These are phyloP conservation scores for Aspergillus sp. DNA, from an alignment of 2,329 filamentous ascomycete genomes.

Conservation along the genomic window DNA sequence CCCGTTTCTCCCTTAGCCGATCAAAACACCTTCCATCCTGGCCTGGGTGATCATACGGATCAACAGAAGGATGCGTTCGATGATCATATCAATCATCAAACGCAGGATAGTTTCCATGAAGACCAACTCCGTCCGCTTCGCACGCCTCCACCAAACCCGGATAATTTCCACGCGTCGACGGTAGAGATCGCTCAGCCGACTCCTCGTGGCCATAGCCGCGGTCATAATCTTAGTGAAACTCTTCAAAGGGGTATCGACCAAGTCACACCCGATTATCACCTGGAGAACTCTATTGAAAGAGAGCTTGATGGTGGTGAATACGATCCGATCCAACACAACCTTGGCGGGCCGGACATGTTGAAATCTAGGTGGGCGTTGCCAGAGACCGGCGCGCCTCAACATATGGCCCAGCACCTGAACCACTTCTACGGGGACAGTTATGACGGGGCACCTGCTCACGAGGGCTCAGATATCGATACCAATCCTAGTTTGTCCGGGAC, in stretches of 20 bases:
- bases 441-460: slow-evolving; percentile 40
- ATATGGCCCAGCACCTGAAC: slow-evolving; percentile 29
- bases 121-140: slow-evolving; percentile 27
- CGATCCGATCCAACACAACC: slow-evolving; percentile 28
- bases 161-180: slow-evolving; percentile 44
- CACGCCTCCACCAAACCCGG: slow-evolving; percentile 32
- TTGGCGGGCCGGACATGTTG: slow-evolving; percentile 30
- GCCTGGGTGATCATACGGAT: slow-evolving; percentile 22
- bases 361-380: slow-evolving; percentile 40
- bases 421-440: slow-evolving; percentile 37
- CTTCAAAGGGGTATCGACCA: slow-evolving; percentile 78
- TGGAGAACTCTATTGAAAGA: slow-evolving; percentile 76
- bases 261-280: slow-evolving; percentile 69
- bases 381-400: slow-evolving; percentile 26
- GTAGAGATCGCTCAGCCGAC: slow-evolving; percentile 61
- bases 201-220: slow-evolving; percentile 55
- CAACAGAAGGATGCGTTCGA: slow-evolving; percentile 26
- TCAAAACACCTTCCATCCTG: slow-evolving; percentile 40
- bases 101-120: slow-evolving; percentile 20
- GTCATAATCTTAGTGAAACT: slow-evolving; percentile 72
- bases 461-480: slow-evolving; percentile 68
- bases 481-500: slow-evolving; percentile 72
- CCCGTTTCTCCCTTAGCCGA: slow-evolving; percentile 65
- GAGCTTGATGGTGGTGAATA: slow-evolving; percentile 76
- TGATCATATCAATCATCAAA: slow-evolving; percentile 30